Evolutionary conservation across 2,329 filamentous ascomycete genomes (phyloP), one percentile per base, ranked within the genome.

Genomic region (Arthrinium puccinioides): DNA sequence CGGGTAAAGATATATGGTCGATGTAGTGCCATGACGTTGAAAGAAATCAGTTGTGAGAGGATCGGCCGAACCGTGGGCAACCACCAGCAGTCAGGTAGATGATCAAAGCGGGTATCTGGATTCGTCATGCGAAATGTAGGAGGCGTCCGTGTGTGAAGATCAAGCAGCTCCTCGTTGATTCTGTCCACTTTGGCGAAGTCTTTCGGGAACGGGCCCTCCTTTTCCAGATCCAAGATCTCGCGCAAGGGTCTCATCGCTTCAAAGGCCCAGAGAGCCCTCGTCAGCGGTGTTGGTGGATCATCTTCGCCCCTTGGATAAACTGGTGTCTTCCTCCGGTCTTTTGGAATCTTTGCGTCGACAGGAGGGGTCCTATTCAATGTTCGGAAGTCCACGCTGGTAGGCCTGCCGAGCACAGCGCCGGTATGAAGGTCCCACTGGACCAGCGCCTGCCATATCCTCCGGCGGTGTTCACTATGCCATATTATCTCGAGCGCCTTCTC

Each of bases 1-100:
- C 72, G 67, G 13, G 74, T 75, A 45, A 81, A 80, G 15, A 81
- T 69, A 48, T 79, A 81, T 0, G 76, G 74, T 18, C 76, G 64
- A 43, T 82, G 77, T 26, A 82, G 60, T 5, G 73, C 74, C 60
- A 81, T 74, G 33, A 74, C 55, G 40, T 72, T 68, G 49, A 80
- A 77, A 0, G 67, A 60, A 9, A 64, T 55, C 5, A 71, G 50
- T 45, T 74, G 71, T 11, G 70, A 67, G 34, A 71, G 50, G 33
- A 65, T 61, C 39, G 63, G 58, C 26, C 73, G 59, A n/a, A 62
- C 59, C 35, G 58, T 51, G 9, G 60, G 60, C 25, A 81, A 51
- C 75, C 76, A 79, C 37, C 60, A 56, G 42, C 68, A 69, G n/a
- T 69, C 66, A 1, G 70, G 66, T n/a, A 67, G 52, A 13, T 62